A percentile compares a stretch with the other conserved stretches of the same genome.
Evolutionary conservation across 345 rosid species (phyloP).

Genomic region (Corchorus capsularis): DNA sequence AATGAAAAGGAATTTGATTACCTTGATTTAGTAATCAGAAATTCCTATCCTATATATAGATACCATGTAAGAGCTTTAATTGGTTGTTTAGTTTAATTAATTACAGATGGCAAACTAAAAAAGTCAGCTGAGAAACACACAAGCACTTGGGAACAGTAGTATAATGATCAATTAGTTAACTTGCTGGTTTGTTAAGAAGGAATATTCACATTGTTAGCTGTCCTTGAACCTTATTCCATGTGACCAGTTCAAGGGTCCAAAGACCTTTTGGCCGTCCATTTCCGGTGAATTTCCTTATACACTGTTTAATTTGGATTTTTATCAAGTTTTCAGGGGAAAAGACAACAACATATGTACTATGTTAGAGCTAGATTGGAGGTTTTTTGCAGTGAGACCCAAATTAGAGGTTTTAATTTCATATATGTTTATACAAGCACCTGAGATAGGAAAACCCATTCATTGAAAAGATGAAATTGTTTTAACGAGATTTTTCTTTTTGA

Average conservation of each 20-base stretch:
- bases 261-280: conserved; percentile 3
- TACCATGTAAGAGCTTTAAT: not conserved
- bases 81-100: not conserved
- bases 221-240: not conserved
- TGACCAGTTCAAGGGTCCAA: not conserved
- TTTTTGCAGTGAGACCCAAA: not conserved
- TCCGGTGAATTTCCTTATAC: not conserved
- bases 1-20: not conserved
- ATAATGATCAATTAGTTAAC: not conserved
- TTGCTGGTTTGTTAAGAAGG: not conserved
- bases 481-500: not conserved
- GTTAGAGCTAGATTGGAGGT: not conserved
- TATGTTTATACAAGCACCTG: not conserved
- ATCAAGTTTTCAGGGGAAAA: not conserved
- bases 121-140: not conserved
- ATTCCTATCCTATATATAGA: not conserved
- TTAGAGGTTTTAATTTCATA: not conserved
- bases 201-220: not conserved
- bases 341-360: not conserved
- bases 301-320: not conserved
- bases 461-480: not conserved
- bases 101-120: not conserved
- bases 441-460: not conserved
- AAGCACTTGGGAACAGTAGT: not conserved
- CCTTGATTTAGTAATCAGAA: not conserved